phyloP scores from a whole-genome alignment of 441 rosid genomes.

The Populus hybrid region DNA sequence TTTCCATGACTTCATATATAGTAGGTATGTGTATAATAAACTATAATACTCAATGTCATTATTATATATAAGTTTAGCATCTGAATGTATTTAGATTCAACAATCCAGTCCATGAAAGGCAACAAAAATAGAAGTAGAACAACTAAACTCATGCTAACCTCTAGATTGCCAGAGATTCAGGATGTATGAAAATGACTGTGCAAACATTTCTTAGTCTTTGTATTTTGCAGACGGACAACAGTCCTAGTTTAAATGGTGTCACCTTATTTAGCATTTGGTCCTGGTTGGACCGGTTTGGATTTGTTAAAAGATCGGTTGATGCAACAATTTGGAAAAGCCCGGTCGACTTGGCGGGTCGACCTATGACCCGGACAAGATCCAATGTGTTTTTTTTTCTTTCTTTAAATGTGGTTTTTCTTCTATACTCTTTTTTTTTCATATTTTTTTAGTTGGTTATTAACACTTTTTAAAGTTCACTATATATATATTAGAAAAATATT shows the following conservation, averaged over 20 bases:
- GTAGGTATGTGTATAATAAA: not conserved
- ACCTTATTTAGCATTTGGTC: conserved; percentile 64
- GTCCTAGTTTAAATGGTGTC: conserved; percentile 64
- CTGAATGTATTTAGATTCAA: not conserved
- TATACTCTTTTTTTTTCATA: no score
- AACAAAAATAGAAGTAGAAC: not conserved
- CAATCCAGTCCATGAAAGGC: not conserved
- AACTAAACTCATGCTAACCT: conserved; percentile 45
- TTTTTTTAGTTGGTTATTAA: no score
- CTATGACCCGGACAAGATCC: rapidly evolving
- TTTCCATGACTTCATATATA: not conserved
- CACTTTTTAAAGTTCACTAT: no score
- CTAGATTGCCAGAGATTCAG: conserved; percentile 87
- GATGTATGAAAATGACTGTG: conserved; percentile 94
- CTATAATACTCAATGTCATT: not conserved
- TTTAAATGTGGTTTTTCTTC: no score
- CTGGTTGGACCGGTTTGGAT: conserved; percentile 39
- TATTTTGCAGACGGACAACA: conserved; percentile 75
- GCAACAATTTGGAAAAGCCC: conserved; percentile 43
- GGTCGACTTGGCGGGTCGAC: rapidly evolving
- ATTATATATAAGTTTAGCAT: not conserved
- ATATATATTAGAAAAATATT: no score
- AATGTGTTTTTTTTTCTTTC: no score
- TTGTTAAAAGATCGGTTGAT: no score
- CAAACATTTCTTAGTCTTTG: conserved; percentile 88